phyloP scores from a whole-genome alignment of 176 grass and related monocot genomes.

The Triticum dicoccoides region DNA sequence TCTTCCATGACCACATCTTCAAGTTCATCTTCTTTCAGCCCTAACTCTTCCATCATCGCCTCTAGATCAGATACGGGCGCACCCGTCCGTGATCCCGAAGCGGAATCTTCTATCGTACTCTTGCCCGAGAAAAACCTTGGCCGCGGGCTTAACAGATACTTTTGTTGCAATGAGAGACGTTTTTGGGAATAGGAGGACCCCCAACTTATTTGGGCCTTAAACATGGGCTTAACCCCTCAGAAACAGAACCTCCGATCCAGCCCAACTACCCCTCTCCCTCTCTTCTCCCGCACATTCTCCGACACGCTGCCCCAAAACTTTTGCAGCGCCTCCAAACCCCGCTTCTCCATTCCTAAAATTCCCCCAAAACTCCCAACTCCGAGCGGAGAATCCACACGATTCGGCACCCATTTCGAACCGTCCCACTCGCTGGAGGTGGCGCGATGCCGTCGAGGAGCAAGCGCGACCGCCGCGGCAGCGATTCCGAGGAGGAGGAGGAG shows the following conservation, averaged over 20 bases:
- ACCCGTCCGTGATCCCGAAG: too few relatives aligned
- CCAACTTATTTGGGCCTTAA: background rate
- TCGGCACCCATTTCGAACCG: conserved; percentile 19
- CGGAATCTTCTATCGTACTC: too few relatives aligned
- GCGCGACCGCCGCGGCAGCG: conserved; percentile 3
- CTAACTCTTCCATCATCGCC: too few relatives aligned
- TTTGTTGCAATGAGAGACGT: too few relatives aligned
- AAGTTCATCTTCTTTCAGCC: too few relatives aligned
- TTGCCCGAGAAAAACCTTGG: too few relatives aligned
- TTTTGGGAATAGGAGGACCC: too few relatives aligned
- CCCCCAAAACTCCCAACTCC: conserved; percentile 10
- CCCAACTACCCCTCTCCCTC: background rate
- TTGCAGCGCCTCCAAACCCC: conserved; percentile 24
- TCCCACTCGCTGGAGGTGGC: background rate
- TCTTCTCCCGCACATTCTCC: conserved; percentile 18
- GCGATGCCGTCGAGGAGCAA: conserved; percentile 45
- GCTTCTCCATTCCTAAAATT: conserved; percentile 9
- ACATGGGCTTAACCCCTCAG: background rate
- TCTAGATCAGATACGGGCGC: too few relatives aligned
- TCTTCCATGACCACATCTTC: too few relatives aligned
- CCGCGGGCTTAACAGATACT: too few relatives aligned
- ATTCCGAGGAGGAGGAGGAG: conserved; percentile 36
- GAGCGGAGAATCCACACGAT: conserved; percentile 1
- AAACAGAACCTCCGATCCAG: background rate
- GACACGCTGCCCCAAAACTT: conserved; percentile 35